Evolutionary conservation across 208 protist species (phyloP).

Genomic region (Phytomonas serpens): DNA sequence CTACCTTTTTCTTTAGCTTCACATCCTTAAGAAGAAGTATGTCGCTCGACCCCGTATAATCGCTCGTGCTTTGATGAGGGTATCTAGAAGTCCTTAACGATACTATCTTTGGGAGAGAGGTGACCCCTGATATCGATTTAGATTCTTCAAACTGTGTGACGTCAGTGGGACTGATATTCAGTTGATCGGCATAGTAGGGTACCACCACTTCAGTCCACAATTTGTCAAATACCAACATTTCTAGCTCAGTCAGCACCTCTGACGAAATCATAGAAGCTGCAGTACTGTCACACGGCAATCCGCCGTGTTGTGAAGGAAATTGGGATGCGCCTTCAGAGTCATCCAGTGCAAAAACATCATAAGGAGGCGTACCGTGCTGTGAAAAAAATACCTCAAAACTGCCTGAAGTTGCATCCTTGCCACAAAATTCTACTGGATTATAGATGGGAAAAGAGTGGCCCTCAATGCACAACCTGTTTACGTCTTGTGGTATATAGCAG

Average conservation of each 20-base stretch:
- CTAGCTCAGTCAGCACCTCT: background rate
- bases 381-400: conserved; percentile 17
- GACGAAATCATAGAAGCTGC: background rate
- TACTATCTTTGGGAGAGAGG: background rate
- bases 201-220: conserved; percentile 39
- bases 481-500: background rate
- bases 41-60: background rate
- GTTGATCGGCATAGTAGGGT: conserved; percentile 19
- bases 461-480: background rate
- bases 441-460: background rate
- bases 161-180: background rate
- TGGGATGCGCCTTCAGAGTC: background rate
- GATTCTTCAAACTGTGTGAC: background rate
- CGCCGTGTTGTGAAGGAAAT: background rate
- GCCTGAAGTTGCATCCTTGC: background rate
- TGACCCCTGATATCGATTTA: background rate
- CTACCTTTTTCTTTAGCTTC: background rate
- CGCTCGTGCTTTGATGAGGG: background rate
- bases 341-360: conserved; percentile 14
- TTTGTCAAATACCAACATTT: conserved; percentile 25
- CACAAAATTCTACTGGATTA: background rate
- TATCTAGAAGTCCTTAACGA: background rate
- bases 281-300: background rate
- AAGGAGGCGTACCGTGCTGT: conserved; percentile 12
- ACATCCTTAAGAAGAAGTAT: background rate